These are phyloP conservation scores for Perilla frutescens DNA, from an alignment of 257 asterid genomes.

Conservation along the genomic window DNA sequence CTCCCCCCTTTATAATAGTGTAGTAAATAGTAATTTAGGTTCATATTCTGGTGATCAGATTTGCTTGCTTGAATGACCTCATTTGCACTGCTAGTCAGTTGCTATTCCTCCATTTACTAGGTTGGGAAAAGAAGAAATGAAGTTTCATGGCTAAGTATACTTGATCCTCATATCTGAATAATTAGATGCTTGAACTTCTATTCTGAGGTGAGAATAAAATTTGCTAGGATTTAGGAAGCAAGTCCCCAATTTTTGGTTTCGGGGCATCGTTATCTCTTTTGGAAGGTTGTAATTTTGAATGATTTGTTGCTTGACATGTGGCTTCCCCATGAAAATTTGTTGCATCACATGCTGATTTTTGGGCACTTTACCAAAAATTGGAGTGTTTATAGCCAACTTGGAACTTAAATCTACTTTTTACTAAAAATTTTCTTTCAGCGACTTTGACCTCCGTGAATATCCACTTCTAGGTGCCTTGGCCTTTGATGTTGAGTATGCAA, in stretches of 20 bases:
- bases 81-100: neutral
- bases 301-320: constrained; percentile 16
- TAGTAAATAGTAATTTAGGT: neutral
- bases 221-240: constrained; percentile 13
- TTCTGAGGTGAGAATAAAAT: constrained; percentile 7
- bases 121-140: constrained; percentile 3
- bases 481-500: constrained; percentile 92
- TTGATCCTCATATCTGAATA: neutral
- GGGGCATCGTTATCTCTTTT: neutral
- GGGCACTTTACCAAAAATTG: constrained; percentile 21
- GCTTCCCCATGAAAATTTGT: constrained; percentile 5
- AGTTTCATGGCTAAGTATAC: constrained; percentile 15
- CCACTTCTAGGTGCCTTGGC: constrained; percentile 88
- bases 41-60: constrained; percentile 8
- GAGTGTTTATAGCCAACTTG: constrained; percentile 31
- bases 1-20: constrained; percentile 5
- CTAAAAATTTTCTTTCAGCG: constrained; percentile 40
- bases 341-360: constrained; percentile 30
- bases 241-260: neutral
- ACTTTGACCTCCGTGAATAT: constrained; percentile 46
- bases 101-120: neutral
- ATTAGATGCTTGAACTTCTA: neutral
- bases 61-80: constrained; percentile 17
- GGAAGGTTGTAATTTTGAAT: neutral
- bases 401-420: constrained; percentile 33